Evolutionary conservation across 208 protist genomes (phyloP).

Genomic region (Leishmania mexicana): DNA sequence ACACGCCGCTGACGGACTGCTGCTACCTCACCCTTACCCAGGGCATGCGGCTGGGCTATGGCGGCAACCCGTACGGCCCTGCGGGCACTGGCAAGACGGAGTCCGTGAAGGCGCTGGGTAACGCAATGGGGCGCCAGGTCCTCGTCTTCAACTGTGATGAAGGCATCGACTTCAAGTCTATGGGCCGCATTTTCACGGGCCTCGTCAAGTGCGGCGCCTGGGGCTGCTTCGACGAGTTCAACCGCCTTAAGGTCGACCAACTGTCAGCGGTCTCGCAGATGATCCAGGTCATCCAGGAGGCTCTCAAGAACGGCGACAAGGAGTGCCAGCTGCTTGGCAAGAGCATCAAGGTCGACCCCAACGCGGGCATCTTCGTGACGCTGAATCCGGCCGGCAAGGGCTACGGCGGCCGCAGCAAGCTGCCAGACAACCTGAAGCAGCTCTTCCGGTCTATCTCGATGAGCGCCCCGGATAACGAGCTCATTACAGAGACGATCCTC

Average conservation of each 20-base stretch:
- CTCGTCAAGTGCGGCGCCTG: constrained; percentile 99
- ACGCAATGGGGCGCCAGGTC: constrained; percentile 97
- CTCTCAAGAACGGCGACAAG: constrained; percentile 92
- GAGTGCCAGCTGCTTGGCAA: constrained; percentile 92
- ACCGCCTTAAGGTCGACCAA: constrained; percentile 98
- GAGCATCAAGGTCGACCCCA: constrained; percentile 93
- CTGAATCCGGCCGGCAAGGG: constrained; percentile 98
- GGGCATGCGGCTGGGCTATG: constrained; percentile 98
- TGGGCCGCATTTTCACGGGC: constrained; percentile 99
- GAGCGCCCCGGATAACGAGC: constrained; percentile 97
- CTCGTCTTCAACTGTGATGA: constrained; percentile 99
- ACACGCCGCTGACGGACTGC: constrained; percentile 98
- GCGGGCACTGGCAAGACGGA: constrained; percentile 99
- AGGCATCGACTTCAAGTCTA: constrained; percentile 98
- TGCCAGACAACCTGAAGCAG: constrained; percentile 99
- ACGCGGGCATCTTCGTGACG: constrained; percentile 99
- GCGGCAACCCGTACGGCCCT: constrained; percentile 98
- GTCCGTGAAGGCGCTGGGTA: constrained; percentile 98
- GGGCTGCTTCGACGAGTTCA: constrained; percentile 99
- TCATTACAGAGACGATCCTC: constrained; percentile 98
- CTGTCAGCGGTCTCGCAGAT: constrained; percentile 98
- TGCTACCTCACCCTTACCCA: constrained; percentile 98
- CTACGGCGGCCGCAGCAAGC: constrained; percentile 98
- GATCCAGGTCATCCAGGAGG: constrained; percentile 98
- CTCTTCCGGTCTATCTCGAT: constrained; percentile 99